Percentiles rank a stretch among this genome's conserved stretches.
These are phyloP conservation scores for Zygnema circumcarinatum DNA, from an alignment of 139 green algal species.

Conservation along the genomic window DNA sequence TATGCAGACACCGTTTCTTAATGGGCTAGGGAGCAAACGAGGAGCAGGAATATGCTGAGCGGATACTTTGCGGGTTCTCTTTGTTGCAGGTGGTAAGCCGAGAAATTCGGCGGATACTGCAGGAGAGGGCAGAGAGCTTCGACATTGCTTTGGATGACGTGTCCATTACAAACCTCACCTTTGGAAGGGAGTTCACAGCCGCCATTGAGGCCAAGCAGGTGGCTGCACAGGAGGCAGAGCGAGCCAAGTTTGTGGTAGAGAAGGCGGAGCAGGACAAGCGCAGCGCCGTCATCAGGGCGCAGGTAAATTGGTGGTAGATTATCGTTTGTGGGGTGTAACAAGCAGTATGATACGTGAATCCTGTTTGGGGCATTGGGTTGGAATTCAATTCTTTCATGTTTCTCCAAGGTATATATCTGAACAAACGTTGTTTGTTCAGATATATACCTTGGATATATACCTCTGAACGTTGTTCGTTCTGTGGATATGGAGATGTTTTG, in stretches of 20 bases:
- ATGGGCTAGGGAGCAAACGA: no score
- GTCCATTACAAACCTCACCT: constrained; percentile 98
- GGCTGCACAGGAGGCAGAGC: constrained; percentile 90
- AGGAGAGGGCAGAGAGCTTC: constrained; percentile 87
- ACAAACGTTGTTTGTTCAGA: no score
- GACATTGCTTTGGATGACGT: constrained; percentile 98
- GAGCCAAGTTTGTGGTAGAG: constrained; percentile 94
- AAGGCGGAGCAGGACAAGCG: constrained; percentile 97
- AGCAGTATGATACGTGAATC: no score
- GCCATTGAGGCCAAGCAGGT: constrained; percentile 99
- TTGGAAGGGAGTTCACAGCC: constrained; percentile 93
- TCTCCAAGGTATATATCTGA: neutral
- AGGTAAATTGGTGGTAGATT: constrained; percentile 58
- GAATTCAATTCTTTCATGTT: neutral
- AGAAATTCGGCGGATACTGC: constrained; percentile 91
- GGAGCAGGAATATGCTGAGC: no score
- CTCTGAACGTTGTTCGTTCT: no score
- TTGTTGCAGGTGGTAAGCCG: constrained; percentile 74
- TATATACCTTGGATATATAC: no score
- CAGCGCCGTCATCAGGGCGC: constrained; percentile 85
- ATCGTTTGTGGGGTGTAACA: no score
- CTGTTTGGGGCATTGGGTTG: no score
- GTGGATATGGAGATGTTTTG: no score
- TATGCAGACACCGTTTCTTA: no score
- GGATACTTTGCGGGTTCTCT: no score